Evolutionary conservation across 164 flowering plant genomes (phyloP), one percentile per base, ranked within the genome.

Genomic region (Brasenia schreberi): DNA sequence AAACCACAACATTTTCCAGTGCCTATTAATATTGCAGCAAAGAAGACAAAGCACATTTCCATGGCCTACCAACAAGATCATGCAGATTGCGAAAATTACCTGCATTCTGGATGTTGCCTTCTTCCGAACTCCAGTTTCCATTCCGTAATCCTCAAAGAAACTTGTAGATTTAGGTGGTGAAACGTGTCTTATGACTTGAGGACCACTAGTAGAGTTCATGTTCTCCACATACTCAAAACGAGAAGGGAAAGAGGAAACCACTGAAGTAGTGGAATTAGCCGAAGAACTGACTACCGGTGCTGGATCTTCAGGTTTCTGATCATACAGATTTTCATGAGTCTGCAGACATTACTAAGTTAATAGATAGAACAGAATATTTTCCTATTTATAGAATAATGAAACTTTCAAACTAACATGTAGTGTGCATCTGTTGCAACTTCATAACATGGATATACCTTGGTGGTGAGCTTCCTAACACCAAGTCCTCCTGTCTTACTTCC

Each of bases 381-480:
- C 39, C 39, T 4, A 33, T 33, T 33, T 33, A 33, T 3, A 33
- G 4, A 49, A 2, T 49, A 3, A 49, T 49, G 16, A 49, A 49
- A 49, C 0, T 49, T 49, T 4, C 10, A 49, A 5, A 14, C 56
- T 9, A 49, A 9, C 56, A 9, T 9, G 56, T 9, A 49, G 16
- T 9, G 16, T 49, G 10, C 10, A 49, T 49, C 16, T 49, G 16
- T 49, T 3, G 4, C 39, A 49, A 49, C 56, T 49, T 49, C 56
- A 9, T 49, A 14, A 3, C 10, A 49, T 49, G 16, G 56, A 9
- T 49, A 49, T 49, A 94, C 99, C 97, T 88, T 94, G 12, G 77
- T 75, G 45, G 93, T 88, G 68, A 94, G 90, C 77, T 92, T 94
- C 42, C 94, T 78, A 42, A 90, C 99, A 73, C 99, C 99, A 74